Evolutionary conservation across 805 yeast species (phyloP).

Genomic region (Myxozyma geophila): DNA sequence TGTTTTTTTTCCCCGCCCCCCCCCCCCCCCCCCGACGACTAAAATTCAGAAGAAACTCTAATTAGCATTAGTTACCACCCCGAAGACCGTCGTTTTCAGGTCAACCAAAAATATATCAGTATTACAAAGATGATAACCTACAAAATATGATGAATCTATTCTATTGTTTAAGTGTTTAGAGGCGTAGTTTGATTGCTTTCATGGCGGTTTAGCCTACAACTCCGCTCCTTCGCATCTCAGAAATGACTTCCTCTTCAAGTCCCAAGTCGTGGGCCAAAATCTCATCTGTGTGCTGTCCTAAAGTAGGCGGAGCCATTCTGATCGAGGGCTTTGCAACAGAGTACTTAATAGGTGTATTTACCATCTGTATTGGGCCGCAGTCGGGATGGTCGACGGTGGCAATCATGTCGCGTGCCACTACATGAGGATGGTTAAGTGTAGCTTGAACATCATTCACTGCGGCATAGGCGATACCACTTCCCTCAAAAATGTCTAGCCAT

Average conservation of each 20-base stretch:
- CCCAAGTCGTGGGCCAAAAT: conserved; percentile 39
- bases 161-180: background rate
- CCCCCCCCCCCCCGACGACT: too few relatives aligned
- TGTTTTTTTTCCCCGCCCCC: too few relatives aligned
- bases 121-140: too few relatives aligned
- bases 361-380: conserved; percentile 47
- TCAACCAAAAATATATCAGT: too few relatives aligned
- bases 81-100: too few relatives aligned
- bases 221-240: conserved; percentile 39
- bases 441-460: conserved; percentile 49
- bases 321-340: conserved; percentile 46
- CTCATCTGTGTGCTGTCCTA: conserved; percentile 49
- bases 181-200: background rate
- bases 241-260: conserved; percentile 36
- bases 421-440: conserved; percentile 47
- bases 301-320: conserved; percentile 46
- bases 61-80: too few relatives aligned
- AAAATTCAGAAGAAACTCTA: too few relatives aligned
- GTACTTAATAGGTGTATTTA: conserved; percentile 49
- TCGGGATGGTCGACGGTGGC: conserved; percentile 45
- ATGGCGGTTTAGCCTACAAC: conserved; percentile 36
- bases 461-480: conserved; percentile 48
- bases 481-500: conserved; percentile 46
- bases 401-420: conserved; percentile 48
- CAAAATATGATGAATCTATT: too few relatives aligned